Evolutionary conservation across 2,329 filamentous ascomycete species (phyloP).

Genomic region (Pestalotiopsis sp.): DNA sequence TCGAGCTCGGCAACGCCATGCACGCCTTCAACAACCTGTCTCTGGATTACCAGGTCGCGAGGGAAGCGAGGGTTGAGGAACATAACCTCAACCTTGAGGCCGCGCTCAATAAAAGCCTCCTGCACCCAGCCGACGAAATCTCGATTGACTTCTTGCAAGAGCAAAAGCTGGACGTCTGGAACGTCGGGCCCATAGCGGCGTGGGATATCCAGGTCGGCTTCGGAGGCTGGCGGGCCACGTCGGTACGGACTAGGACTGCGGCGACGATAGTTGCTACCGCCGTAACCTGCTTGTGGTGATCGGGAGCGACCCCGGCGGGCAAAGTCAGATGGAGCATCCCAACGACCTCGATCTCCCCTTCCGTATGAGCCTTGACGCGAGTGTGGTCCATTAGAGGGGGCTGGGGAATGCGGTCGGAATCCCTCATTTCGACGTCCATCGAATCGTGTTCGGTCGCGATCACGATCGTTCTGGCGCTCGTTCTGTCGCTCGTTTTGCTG

Average conservation of each 20-base stretch:
- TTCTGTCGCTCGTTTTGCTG: constrained; percentile 33
- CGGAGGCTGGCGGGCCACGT: constrained; percentile 40
- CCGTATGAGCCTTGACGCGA: constrained; percentile 35
- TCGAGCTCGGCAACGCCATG: constrained; percentile 80
- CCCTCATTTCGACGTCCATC: constrained; percentile 26
- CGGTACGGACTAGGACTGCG: constrained; percentile 69
- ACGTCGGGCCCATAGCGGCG: constrained; percentile 72
- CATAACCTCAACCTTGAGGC: constrained; percentile 76
- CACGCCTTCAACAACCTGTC: constrained; percentile 87
- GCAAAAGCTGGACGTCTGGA: constrained; percentile 85
- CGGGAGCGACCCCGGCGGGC: constrained; percentile 64
- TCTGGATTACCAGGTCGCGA: constrained; percentile 76
- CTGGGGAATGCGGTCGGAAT: constrained; percentile 23
- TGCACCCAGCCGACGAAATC: constrained; percentile 86
- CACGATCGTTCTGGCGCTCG: constrained; percentile 38
- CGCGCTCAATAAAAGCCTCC: constrained; percentile 68
- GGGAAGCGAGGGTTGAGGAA: constrained; percentile 76
- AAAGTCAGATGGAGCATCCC: constrained; percentile 28
- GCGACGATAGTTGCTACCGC: constrained; percentile 57
- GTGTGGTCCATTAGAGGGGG: constrained; percentile 30
- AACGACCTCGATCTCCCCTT: constrained; percentile 36
- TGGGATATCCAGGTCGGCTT: constrained; percentile 68
- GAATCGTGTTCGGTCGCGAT: constrained; percentile 12
- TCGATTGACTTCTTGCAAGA: constrained; percentile 74
- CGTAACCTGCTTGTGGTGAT: constrained; percentile 55